Base-by-base conservation (phyloP, 1,284 basidiomycete genomes). In the Golubevia sp. region DNA sequence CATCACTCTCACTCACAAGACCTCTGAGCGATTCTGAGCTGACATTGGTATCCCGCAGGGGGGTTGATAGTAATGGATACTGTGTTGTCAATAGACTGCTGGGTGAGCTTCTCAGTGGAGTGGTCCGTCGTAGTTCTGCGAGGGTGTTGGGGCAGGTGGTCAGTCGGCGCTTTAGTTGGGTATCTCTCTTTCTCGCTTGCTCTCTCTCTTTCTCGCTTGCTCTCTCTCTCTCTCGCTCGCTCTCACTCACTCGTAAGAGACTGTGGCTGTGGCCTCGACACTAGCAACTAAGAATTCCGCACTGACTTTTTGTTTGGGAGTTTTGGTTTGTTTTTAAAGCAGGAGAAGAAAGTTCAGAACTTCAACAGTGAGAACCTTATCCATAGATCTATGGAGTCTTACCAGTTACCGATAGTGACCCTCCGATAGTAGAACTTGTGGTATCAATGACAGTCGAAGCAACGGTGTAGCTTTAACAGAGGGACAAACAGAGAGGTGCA, bases 401-500 rank as follows among this genome's bases (percentile, higher is more conserved):
- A n/a, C n/a, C n/a, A n/a, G 38, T 13, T 13, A 44, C 38, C 18
- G 38, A 44, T 8, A 44, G 38, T 13, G 38, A 44, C 18, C 38
- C 38, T 8, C 38, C 38, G 18, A 44, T 44, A 44, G 38, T 44
- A 13, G 38, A 44, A 44, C 38, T 44, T 44, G 38, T 44, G 38
- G 13, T 18, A 18, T 44, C 38, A 13, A 44, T 18, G 18, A 44
- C 38, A 15, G 38, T 44, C 11, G 38, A 8, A 13, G 13, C 38
- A 44, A 44, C 38, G 38, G 38, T 44, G 38, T 44, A 44, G 38
- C 38, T 50, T 8, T 21, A 24, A 50, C 24, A 50, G 49, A 24
- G 49, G 24, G 49, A 50, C 20, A 50, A 24, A 50, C 24, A 50
- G 49, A 50, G 49, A 50, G 49, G 49, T 50, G 49, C 24, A 49